Conservation (phyloP, 345 rosid genomes). For the Hevea brasiliensis region DNA sequence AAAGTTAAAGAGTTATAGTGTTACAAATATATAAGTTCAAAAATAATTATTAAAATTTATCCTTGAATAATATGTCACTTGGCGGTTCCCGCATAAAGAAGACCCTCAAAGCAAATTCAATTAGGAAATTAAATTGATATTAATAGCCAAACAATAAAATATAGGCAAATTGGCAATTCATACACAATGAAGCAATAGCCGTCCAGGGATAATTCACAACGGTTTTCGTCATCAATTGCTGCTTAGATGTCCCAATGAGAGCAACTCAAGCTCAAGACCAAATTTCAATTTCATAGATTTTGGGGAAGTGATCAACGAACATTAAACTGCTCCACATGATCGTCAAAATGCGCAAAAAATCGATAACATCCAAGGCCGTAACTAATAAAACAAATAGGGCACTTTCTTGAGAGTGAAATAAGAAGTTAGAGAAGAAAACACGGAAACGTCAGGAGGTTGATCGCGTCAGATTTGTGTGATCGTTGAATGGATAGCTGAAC, state of each 20-base stretch:
- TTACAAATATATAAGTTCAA: no score
- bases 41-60: no score
- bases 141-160: neutral
- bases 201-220: no score
- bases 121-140: no score
- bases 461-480: no score
- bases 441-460: slow-evolving; percentile 17
- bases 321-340: slow-evolving; percentile 2
- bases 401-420: slow-evolving; percentile 35
- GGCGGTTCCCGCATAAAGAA: slow-evolving; percentile 65
- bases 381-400: slow-evolving; percentile 30
- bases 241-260: no score
- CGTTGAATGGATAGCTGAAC: no score
- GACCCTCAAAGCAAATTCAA: slow-evolving; percentile 57
- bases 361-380: neutral
- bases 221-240: no score
- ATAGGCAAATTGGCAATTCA: neutral
- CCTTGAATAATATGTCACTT: no score
- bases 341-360: slow-evolving; percentile 21
- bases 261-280: no score
- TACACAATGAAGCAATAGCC: no score
- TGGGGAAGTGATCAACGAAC: neutral
- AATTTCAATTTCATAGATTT: slow-evolving; percentile 18
- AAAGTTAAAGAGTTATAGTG: no score
- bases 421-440: slow-evolving; percentile 31